Evolutionary conservation across 202 grass and related monocot species (phyloP), one percentile per base, ranked within the genome.

Genomic region (Dendrocalamus latiflorus): DNA sequence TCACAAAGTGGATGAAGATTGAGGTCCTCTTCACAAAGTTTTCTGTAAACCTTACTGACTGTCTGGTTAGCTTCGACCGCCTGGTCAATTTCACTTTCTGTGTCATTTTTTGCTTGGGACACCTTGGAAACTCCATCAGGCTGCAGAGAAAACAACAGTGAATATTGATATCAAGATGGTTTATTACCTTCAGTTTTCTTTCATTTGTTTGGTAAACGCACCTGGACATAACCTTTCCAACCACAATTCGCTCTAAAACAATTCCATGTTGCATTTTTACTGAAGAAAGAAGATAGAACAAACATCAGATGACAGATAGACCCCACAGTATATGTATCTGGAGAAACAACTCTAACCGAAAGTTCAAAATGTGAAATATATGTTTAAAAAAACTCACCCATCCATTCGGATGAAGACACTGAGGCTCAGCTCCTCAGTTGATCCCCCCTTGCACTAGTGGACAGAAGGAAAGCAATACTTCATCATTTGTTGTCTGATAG

Each of bases 201-300:
- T 45, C 10, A 20, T 90, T 68, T 47, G 16, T 66, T 76, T 65
- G 22, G 3, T 75, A 65, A 6, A 83, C 16, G 9, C 85, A 91
- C 93, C 77, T 83, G 34, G 30, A 70, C 34, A 74, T 3, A 5
- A 72, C 96, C 91, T 70, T 65, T 90, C 91, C 85, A 99, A 47
- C 93, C 96, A 87, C 96, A 99, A n/a, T 4, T 94, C 4, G 84
- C 71, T 86, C 93, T 92, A 70, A 95, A 99, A 71, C 96, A 99
- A 26, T 22, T 78, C 96, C 96, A 99, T 15, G 51, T 21, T 39
- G 93, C 91, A 16, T 59, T 74, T 22, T 7, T n/a, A 28, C 90
- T 87, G 84, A 50, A 45, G 50, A 80, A 88, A 76, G 18, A 84
- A 43, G 41, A 84, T 68, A 64, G 12, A 34, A 87, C 25, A 14